Evolutionary conservation across 2,329 filamentous ascomycete genomes (phyloP).

Genomic region (Pseudomassariella vexata): DNA sequence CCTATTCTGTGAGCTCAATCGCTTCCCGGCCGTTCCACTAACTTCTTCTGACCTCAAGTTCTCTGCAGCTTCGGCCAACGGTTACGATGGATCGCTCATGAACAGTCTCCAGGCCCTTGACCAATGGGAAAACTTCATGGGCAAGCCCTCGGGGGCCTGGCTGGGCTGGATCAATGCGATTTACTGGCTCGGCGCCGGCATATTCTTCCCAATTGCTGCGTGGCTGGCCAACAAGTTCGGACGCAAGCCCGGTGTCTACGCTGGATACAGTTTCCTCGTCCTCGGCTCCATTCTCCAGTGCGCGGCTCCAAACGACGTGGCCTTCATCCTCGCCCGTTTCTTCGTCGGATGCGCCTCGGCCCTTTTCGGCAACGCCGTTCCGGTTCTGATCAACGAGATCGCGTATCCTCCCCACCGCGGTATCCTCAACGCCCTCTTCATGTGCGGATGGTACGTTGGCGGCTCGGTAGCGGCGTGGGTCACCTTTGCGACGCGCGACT

Average conservation of each 20-base stretch:
- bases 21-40: background rate
- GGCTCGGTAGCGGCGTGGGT: constrained; percentile 20
- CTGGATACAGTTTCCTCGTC: constrained; percentile 25
- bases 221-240: constrained; percentile 28
- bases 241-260: constrained; percentile 23
- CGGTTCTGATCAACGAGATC: constrained; percentile 36
- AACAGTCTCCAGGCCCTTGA: constrained; percentile 26
- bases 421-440: constrained; percentile 25
- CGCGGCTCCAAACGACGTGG: constrained; percentile 15
- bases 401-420: constrained; percentile 33
- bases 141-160: too few relatives aligned
- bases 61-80: constrained; percentile 12
- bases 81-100: constrained; percentile 13
- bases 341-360: constrained; percentile 28
- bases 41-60: constrained; percentile 6
- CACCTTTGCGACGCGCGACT: constrained; percentile 12
- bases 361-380: constrained; percentile 24
- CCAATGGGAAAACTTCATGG: constrained; percentile 24
- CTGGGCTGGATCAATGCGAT: constrained; percentile 25
- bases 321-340: constrained; percentile 29
- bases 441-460: constrained; percentile 26
- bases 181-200: constrained; percentile 20
- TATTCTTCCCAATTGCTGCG: constrained; percentile 21
- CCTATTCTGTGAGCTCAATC: constrained; percentile 3
- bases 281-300: constrained; percentile 23